A percentile compares a stretch with the other conserved stretches of the same genome.
Conservation (phyloP, 1,284 basidiomycete species). For the Papiliotrema laurentii region DNA sequence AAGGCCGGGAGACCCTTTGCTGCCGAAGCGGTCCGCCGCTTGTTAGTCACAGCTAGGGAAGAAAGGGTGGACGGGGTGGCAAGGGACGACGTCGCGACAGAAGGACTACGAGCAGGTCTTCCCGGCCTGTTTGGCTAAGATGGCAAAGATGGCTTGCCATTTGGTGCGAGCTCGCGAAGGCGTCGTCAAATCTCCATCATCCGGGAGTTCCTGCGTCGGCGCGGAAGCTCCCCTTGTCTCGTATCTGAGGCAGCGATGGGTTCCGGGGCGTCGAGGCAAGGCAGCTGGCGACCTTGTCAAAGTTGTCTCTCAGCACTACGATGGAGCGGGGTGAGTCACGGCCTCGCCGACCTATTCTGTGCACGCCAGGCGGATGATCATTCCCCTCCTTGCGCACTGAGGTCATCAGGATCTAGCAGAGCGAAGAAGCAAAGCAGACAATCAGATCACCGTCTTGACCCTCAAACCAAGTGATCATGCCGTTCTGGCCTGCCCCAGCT, state of each 20-base stretch:
- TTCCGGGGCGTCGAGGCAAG: neutral
- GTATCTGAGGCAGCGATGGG: neutral
- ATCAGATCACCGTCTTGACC: slow-evolving; percentile 87
- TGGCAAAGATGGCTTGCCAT: neutral
- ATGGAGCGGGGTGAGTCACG: neutral
- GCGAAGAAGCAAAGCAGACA: slow-evolving; percentile 50
- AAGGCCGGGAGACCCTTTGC: neutral
- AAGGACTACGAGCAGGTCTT: neutral
- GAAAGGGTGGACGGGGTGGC: neutral
- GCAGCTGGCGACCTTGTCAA: neutral
- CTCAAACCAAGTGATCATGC: slow-evolving; percentile 67
- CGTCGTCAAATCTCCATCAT: neutral
- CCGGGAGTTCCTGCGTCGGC: neutral
- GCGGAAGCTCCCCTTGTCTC: neutral
- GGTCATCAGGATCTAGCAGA: slow-evolving; percentile 5
- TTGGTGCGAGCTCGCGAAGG: neutral
- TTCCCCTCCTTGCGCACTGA: slow-evolving; percentile 80
- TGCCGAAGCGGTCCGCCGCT: neutral
- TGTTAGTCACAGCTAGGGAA: neutral
- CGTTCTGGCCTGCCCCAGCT: slow-evolving; percentile 49
- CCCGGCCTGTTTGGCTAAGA: neutral
- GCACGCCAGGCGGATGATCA: slow-evolving; percentile 84
- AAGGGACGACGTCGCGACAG: neutral
- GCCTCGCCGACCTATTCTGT: slow-evolving; percentile 50
- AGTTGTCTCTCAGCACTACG: too few species aligned